Evolutionary conservation across 2,329 filamentous ascomycete species (phyloP), one percentile per base, ranked within the genome.

Genomic region (Apiospora arundinis): DNA sequence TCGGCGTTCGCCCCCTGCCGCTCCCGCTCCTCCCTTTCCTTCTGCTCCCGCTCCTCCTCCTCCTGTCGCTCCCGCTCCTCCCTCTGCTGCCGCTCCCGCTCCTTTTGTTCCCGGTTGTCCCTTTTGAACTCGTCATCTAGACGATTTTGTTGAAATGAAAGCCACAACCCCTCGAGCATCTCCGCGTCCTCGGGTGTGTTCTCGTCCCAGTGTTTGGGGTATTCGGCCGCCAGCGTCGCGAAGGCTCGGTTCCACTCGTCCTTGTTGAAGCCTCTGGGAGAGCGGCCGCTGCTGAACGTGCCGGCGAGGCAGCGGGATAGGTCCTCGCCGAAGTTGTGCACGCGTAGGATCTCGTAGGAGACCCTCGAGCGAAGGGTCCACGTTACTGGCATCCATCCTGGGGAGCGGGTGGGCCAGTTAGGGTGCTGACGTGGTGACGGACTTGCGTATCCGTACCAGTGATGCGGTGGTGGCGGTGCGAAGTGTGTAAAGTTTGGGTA

Each of bases 231-330:
- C 18, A 16, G 4, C 2, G 2, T 9, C 12, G 45, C 45, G 28
- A 4, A 4, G 32, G 56, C 56, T 6, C 40, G 32, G 56, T 63
- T 63, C 56, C 56, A 63, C 9, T n/a, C 5, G 7, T 8, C 18
- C 28, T 63, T 63, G 16, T 40, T 5, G 56, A 63, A 63, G 8
- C 18, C 28, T 28, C 12, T 37, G 32, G 32, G 28, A 5, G 56
- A 11, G 28, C 18, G 56, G 2, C 14, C 6, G 18, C 21, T 18
- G 32, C 56, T 63, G 8, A 1, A 12, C 16, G 7, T 40, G 28
- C 56, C 56, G 21, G 56, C 56, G 7, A 63, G n/a, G 56, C 56
- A 63, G 9, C 32, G 56, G 11, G 56, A 63, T 9, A 63, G 56
- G 18, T 40, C 21, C 32, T 40, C 32, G 2, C 9, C 18, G 56